These are phyloP conservation scores for Dioscorea dumetorum DNA, from an alignment of 106 monocot species.

Conservation along the genomic window DNA sequence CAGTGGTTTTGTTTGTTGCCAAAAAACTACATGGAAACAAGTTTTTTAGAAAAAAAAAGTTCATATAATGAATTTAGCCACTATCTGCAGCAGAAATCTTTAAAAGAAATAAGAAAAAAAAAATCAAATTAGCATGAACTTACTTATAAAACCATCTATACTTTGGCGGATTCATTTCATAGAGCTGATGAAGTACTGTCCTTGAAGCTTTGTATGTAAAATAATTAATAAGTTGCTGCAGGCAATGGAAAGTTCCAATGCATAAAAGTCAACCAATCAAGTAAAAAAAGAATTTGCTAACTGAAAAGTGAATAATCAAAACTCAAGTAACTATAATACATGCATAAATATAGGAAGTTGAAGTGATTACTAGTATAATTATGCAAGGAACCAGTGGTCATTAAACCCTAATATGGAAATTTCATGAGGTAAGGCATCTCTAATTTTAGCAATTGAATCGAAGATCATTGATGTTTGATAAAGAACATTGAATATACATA, in stretches of 20 bases:
- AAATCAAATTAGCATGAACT: slow-evolving; percentile 3
- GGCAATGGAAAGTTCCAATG: neutral
- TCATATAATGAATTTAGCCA: too few relatives aligned
- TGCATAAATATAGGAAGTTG: neutral
- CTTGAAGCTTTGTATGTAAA: slow-evolving; percentile 88
- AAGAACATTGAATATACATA: too few relatives aligned
- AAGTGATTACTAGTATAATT: too few relatives aligned
- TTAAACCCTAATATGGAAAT: neutral
- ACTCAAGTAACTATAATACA: neutral
- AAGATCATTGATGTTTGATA: too few relatives aligned
- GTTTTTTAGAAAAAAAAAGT: too few relatives aligned
- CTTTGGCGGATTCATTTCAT: slow-evolving; percentile 97
- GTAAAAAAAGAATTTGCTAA: neutral
- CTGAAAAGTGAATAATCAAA: neutral
- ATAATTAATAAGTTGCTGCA: slow-evolving; percentile 80
- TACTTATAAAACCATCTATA: slow-evolving; percentile 94
- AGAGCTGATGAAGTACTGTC: slow-evolving; percentile 89
- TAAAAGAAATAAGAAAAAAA: neutral
- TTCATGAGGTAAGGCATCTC: too few relatives aligned
- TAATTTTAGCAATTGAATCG: too few relatives aligned
- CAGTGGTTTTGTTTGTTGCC: slow-evolving; percentile 47
- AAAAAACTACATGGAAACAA: slow-evolving; percentile 38
- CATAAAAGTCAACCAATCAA: neutral
- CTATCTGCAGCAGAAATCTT: slow-evolving; percentile 45
- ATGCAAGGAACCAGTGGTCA: neutral